phyloP scores from a whole-genome alignment of 768 basidiomycete species.

The Tubosaeta brunneosetosa region DNA sequence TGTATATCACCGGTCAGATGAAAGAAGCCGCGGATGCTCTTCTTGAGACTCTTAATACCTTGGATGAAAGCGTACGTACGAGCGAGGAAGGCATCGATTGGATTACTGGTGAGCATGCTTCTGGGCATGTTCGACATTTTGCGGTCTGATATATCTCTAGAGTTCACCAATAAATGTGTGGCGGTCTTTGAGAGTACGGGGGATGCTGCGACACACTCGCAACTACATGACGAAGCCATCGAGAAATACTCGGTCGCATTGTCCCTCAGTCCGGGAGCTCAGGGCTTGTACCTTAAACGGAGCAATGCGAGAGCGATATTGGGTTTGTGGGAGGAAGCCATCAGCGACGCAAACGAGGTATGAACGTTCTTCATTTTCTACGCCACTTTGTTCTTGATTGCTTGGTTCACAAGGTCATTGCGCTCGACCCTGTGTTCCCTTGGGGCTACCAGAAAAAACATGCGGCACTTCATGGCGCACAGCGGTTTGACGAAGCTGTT shows the following conservation, averaged over 20 bases:
- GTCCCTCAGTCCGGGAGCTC: conserved; percentile 4
- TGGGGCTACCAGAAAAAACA: conserved; percentile 7
- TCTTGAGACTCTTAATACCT: conserved; percentile 3
- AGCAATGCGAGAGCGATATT: conserved; percentile 8
- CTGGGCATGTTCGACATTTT: not conserved
- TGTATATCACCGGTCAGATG: conserved; percentile 8
- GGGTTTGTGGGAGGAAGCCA: conserved; percentile 12
- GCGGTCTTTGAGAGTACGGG: conserved; percentile 10
- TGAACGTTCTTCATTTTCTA: not conserved
- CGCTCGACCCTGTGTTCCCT: conserved; percentile 4
- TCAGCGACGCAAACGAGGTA: conserved; percentile 13
- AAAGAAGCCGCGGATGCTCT: conserved; percentile 11
- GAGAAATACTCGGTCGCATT: conserved; percentile 12
- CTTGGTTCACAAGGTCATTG: not conserved
- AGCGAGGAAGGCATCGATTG: not conserved
- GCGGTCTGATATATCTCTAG: not conserved
- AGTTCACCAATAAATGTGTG: conserved; percentile 4
- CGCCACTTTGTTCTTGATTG: not conserved
- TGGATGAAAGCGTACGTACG: not conserved
- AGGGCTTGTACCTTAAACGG: conserved; percentile 9
- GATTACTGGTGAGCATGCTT: conserved; percentile 1
- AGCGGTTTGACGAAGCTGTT: conserved; percentile 6
- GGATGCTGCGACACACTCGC: conserved; percentile 5
- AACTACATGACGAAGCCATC: conserved; percentile 10
- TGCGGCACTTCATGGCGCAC: conserved; percentile 6